Conservation (phyloP, 352 stramenopile genomes). For the Globisporangium alternatum region DNA sequence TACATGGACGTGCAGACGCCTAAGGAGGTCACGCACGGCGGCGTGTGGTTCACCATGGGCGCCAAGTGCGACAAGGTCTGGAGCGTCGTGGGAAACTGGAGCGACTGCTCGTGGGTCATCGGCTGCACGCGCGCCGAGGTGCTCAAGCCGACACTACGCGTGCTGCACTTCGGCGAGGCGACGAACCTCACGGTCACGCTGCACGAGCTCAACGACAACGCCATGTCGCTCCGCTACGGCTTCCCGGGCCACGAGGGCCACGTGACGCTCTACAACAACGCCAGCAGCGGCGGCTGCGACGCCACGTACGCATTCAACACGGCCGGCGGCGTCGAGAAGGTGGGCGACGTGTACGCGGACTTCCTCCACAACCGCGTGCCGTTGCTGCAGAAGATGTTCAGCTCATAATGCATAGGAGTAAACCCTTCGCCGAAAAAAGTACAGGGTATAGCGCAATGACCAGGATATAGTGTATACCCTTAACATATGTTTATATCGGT, state of each 20-base stretch:
- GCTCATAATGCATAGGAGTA: not conserved
- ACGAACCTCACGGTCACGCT: constrained; percentile 8
- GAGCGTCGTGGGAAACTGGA: constrained; percentile 14
- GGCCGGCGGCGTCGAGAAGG: constrained; percentile 1
- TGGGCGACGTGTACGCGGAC: constrained; percentile 13
- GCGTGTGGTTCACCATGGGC: constrained; percentile 10
- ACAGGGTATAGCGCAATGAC: too few relatives aligned
- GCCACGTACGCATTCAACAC: constrained; percentile 13
- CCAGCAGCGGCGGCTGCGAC: constrained; percentile 6
- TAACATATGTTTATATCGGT: too few relatives aligned
- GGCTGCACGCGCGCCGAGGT: constrained; percentile 12
- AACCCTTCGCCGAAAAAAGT: not conserved
- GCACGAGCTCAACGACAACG: constrained; percentile 2
- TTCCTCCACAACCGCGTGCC: constrained; percentile 14
- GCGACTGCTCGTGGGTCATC: constrained; percentile 16
- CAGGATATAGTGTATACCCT: too few relatives aligned
- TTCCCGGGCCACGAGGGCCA: constrained; percentile 8
- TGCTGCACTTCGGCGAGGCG: constrained; percentile 9
- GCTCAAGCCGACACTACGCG: constrained; percentile 9
- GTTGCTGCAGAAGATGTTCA: constrained; percentile 13
- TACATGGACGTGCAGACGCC: constrained; percentile 15
- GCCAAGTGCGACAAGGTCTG: constrained; percentile 9
- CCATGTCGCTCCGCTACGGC: constrained; percentile 12
- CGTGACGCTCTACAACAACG: constrained; percentile 1
- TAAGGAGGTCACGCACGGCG: constrained; percentile 8